Evolutionary conservation across 1,284 basidiomycete species (phyloP).

Genomic region (Cystobasidium slooffiae): DNA sequence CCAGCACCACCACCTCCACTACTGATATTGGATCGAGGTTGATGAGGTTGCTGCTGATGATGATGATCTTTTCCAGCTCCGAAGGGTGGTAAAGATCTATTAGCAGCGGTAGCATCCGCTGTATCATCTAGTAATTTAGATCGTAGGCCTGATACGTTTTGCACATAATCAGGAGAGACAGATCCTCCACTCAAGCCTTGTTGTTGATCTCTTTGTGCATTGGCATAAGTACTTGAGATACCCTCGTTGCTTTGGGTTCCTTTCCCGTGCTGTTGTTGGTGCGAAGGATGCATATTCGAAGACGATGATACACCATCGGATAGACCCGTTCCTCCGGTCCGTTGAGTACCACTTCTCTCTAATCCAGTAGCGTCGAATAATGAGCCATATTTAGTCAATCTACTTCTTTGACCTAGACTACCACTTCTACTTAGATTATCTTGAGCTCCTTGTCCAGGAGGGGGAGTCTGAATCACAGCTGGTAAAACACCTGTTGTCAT

Average conservation of each 20-base stretch:
- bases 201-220: background rate
- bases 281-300: background rate
- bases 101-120: constrained; percentile 4
- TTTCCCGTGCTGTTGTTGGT: background rate
- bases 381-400: constrained; percentile 9
- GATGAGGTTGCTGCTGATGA: background rate
- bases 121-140: constrained; percentile 10
- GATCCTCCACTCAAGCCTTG: background rate
- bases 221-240: too few species aligned
- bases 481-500: constrained; percentile 37
- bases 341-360: background rate
- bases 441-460: background rate
- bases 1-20: too few species aligned
- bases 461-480: background rate
- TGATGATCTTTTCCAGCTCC: background rate
- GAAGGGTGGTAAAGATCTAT: background rate
- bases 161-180: constrained; percentile 11
- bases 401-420: constrained; percentile 5
- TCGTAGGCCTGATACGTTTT: constrained; percentile 8
- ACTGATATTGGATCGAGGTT: too few species aligned
- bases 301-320: too few species aligned
- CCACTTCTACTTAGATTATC: constrained; percentile 5
- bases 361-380: constrained; percentile 19
- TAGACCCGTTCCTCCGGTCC: background rate
- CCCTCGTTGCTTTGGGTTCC: too few species aligned